These are phyloP conservation scores for Thymus mandschuricus DNA, from an alignment of 257 asterid genomes.

Conservation along the genomic window DNA sequence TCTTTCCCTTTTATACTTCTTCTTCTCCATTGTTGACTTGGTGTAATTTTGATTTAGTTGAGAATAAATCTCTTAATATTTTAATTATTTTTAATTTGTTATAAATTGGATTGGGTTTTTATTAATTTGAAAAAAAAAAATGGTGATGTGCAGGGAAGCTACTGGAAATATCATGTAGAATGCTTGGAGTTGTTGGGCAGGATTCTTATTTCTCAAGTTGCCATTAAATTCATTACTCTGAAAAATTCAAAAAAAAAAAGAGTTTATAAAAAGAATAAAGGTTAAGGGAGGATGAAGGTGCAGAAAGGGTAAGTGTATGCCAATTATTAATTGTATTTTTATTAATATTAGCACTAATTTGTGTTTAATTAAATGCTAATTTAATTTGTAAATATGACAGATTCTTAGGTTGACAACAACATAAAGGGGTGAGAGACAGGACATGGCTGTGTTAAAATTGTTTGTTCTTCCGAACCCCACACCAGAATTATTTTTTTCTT, in stretches of 20 bases:
- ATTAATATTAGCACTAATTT: too few relatives aligned
- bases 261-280: slow-evolving; percentile 5
- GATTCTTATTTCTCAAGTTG: slow-evolving; percentile 68
- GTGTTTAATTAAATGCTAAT: not conserved
- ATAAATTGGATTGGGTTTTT: not conserved
- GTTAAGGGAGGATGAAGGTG: slow-evolving; percentile 34
- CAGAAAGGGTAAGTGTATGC: slow-evolving; percentile 40
- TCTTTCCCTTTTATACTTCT: not conserved
- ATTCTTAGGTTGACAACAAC: slow-evolving; percentile 45
- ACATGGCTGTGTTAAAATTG: slow-evolving; percentile 42
- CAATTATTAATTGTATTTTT: not conserved
- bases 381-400: slow-evolving; percentile 37
- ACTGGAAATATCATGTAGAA: slow-evolving; percentile 78
- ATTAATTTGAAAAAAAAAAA: not conserved
- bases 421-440: slow-evolving; percentile 45
- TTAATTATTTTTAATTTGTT: not conserved
- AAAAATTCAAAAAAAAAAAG: slow-evolving; percentile 6
- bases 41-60: not conserved
- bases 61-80: slow-evolving; percentile 1
- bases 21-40: slow-evolving; percentile 47
- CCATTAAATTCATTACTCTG: slow-evolving; percentile 43
- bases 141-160: slow-evolving; percentile 63
- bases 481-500: slow-evolving; percentile 38
- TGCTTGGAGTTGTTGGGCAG: slow-evolving; percentile 77
- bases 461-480: slow-evolving; percentile 43